Percentiles rank a stretch among this genome's conserved stretches.
These are phyloP conservation scores for Sporothrix phasma DNA, from an alignment of 2,329 filamentous ascomycete species.

Conservation along the genomic window DNA sequence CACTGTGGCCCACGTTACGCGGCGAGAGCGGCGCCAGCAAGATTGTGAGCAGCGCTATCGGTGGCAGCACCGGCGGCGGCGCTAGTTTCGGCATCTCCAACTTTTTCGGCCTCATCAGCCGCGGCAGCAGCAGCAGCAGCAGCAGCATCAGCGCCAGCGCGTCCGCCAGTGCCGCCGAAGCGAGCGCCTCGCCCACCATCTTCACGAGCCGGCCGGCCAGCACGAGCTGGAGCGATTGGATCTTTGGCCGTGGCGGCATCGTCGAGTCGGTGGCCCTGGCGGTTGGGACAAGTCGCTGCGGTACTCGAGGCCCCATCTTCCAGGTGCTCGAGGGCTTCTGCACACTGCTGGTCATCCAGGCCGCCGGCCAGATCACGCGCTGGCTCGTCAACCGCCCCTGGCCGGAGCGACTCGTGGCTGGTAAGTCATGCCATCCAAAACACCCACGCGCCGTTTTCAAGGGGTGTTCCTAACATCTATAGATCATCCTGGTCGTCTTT, in stretches of 20 bases:
- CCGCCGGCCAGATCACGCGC: conserved; percentile 83
- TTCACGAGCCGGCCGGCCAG: conserved; percentile 31
- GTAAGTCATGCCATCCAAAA: conserved; percentile 40
- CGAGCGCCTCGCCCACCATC: neutral
- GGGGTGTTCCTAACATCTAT: neutral
- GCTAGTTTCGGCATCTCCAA: conserved; percentile 9
- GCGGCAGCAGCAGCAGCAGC: neutral
- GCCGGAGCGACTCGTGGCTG: conserved; percentile 93
- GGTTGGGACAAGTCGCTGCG: conserved; percentile 80
- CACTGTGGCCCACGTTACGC: conserved; percentile 19
- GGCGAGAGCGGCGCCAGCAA: neutral
- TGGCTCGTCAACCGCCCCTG: conserved; percentile 92
- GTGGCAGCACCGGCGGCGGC: neutral
- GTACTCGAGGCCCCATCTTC: conserved; percentile 89
- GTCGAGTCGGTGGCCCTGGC: conserved; percentile 68
- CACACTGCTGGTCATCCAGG: conserved; percentile 90
- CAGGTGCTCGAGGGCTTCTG: conserved; percentile 95
- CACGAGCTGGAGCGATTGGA: conserved; percentile 67
- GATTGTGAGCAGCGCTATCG: neutral
- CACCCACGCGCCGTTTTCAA: too few species aligned
- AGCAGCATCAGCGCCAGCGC: neutral
- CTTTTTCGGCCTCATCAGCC: conserved; percentile 11
- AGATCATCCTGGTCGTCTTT: conserved; percentile 81
- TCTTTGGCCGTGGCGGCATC: conserved; percentile 78
- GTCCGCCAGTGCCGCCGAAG: neutral